Conservation (phyloP, 2,329 filamentous ascomycete species). For the Fonsecaea multimorphosa region DNA sequence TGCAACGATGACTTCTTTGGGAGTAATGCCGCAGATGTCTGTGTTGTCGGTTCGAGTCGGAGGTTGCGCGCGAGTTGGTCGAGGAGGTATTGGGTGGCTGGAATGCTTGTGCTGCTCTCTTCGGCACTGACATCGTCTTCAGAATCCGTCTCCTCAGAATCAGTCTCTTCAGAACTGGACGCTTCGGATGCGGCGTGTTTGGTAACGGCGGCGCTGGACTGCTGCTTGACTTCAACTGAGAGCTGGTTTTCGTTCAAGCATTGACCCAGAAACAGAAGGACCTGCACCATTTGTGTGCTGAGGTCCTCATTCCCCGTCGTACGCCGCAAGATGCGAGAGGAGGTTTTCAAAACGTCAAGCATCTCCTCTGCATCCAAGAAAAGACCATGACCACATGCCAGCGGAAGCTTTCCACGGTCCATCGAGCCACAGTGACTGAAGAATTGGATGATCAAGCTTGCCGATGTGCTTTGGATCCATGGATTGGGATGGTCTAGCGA, state of each 20-base stretch:
- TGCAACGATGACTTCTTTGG: conserved; percentile 78
- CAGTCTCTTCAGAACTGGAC: conserved; percentile 13
- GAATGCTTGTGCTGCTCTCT: conserved; percentile 54
- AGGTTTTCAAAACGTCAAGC: conserved; percentile 62
- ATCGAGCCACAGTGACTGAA: conserved; percentile 75
- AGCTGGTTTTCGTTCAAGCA: conserved; percentile 66
- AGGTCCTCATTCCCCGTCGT: conserved; percentile 72
- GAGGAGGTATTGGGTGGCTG: conserved; percentile 75
- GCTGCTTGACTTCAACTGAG: conserved; percentile 52
- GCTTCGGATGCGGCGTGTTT: too few relatives aligned
- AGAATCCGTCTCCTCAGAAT: conserved; percentile 51
- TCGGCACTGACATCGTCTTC: conserved; percentile 51
- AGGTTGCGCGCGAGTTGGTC: conserved; percentile 78
- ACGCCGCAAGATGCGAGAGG: conserved; percentile 66
- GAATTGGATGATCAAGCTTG: conserved; percentile 76
- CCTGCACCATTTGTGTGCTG: conserved; percentile 78
- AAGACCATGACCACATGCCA: conserved; percentile 74
- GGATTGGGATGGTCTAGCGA: conserved; percentile 75
- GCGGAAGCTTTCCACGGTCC: conserved; percentile 61
- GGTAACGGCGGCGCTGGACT: too few relatives aligned
- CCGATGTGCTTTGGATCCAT: conserved; percentile 76
- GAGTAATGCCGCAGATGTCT: conserved; percentile 65
- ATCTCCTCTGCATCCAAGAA: conserved; percentile 69
- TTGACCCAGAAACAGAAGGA: conserved; percentile 80
- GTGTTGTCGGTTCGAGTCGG: conserved; percentile 73